A percentile compares a stretch with the other conserved stretches of the same genome.
phyloP scores from a whole-genome alignment of 805 yeast species.

The Groenewaldozyma salmanticensis region DNA sequence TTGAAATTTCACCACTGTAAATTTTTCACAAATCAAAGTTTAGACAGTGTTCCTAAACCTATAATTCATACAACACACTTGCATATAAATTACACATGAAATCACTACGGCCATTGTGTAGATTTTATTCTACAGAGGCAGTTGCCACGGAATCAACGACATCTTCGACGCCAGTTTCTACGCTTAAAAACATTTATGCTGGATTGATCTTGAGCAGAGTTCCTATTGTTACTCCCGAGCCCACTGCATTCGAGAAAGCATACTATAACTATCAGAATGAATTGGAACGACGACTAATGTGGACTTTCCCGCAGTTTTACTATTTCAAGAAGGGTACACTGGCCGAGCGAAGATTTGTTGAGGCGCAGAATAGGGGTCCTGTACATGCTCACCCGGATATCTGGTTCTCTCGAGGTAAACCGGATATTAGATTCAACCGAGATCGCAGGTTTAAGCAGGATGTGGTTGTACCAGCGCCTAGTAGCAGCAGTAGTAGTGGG shows the following conservation, averaged over 20 bases:
- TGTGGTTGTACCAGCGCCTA: conserved; percentile 60
- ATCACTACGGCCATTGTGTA: neutral
- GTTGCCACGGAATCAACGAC: conserved; percentile 1
- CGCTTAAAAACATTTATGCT: conserved; percentile 18
- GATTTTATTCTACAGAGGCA: conserved; percentile 3
- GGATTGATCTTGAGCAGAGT: conserved; percentile 61
- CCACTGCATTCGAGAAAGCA: conserved; percentile 58
- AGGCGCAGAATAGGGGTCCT: conserved; percentile 62
- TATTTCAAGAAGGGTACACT: conserved; percentile 86
- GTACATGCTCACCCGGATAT: conserved; percentile 62
- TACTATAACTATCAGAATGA: conserved; percentile 80
- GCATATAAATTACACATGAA: too few species aligned
- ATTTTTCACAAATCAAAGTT: neutral
- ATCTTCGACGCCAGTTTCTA: neutral
- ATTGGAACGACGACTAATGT: conserved; percentile 82
- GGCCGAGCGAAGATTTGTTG: conserved; percentile 69
- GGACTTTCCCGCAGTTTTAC: conserved; percentile 94
- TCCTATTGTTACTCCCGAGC: conserved; percentile 77
- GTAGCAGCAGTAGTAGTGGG: conserved; percentile 21
- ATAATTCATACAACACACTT: conserved; percentile 4
- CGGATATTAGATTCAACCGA: conserved; percentile 80
- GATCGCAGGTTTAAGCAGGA: conserved; percentile 79
- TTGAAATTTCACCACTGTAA: neutral
- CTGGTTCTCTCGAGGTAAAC: conserved; percentile 73
- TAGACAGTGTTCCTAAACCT: neutral